These are phyloP conservation scores for Trichopus zeylanicus DNA, from an alignment of 116 monocot species.

Conservation along the genomic window DNA sequence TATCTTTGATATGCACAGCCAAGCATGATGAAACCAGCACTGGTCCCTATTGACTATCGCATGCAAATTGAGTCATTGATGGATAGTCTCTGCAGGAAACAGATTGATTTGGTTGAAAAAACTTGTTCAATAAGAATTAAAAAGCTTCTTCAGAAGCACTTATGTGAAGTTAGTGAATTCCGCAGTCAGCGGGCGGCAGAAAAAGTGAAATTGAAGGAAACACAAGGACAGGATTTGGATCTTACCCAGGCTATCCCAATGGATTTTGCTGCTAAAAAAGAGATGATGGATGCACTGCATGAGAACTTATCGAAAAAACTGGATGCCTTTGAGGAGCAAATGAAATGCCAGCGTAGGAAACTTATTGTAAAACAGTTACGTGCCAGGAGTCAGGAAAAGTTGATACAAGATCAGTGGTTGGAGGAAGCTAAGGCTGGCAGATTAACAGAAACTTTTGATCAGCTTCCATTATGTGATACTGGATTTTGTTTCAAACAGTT, in stretches of 20 bases:
- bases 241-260: conserved; percentile 11
- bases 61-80: conserved; percentile 6
- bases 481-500: conserved; percentile 39
- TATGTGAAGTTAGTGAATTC: conserved; percentile 33
- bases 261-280: conserved; percentile 12
- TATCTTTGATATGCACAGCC: not conserved
- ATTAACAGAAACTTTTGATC: conserved; percentile 35
- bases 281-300: conserved; percentile 19
- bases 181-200: conserved; percentile 17
- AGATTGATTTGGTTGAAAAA: conserved; percentile 34
- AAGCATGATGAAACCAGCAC: not conserved
- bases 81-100: conserved; percentile 16
- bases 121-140: conserved; percentile 25
- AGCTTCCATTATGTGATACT: conserved; percentile 37
- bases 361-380: conserved; percentile 26
- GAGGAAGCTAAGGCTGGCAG: conserved; percentile 39
- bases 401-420: conserved; percentile 38
- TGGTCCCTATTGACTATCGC: not conserved
- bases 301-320: conserved; percentile 33
- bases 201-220: conserved; percentile 19
- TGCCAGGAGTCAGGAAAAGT: conserved; percentile 23
- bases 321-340: conserved; percentile 28
- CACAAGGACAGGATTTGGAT: conserved; percentile 14
- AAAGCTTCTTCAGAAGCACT: conserved; percentile 27
- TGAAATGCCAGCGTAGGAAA: conserved; percentile 28